phyloP scores from a whole-genome alignment of 306 rosid genomes.

The Acacia crassicarpa region DNA sequence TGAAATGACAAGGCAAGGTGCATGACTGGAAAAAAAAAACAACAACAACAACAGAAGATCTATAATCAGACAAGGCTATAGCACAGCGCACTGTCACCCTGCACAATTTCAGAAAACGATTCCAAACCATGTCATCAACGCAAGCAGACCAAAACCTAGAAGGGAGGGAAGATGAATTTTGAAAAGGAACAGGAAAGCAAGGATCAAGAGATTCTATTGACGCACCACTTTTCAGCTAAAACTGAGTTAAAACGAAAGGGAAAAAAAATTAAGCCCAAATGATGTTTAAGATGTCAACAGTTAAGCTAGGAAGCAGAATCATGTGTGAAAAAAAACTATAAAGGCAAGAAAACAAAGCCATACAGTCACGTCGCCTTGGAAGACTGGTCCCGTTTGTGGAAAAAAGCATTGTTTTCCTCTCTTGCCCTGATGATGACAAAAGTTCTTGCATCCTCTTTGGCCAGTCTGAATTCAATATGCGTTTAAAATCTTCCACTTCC shows the following conservation, averaged over 20 bases:
- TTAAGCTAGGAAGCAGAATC: conserved; percentile 28
- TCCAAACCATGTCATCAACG: not conserved
- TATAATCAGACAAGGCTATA: not conserved
- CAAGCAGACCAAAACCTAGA: not conserved
- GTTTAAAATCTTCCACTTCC: conserved; percentile 95
- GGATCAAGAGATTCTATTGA: not conserved
- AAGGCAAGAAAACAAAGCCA: conserved; percentile 24
- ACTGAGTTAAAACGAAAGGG: not conserved
- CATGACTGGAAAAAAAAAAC: not conserved
- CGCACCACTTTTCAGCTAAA: not conserved
- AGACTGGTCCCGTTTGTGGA: conserved; percentile 59
- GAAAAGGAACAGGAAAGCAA: not conserved
- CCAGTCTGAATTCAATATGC: conserved; percentile 93
- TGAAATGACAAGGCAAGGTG: not conserved
- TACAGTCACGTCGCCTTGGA: conserved; percentile 57
- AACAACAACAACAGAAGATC: not conserved
- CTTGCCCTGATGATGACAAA: conserved; percentile 74
- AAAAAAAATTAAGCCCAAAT: not conserved
- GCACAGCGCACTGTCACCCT: not conserved
- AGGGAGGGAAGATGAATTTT: not conserved
- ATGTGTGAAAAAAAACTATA: conserved; percentile 6
- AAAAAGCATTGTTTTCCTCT: conserved; percentile 56
- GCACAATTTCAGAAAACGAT: not conserved
- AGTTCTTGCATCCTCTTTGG: conserved; percentile 92
- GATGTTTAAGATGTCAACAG: not conserved